A percentile compares a stretch with the other conserved stretches of the same genome.
These are phyloP conservation scores for Clavispora vitiphila DNA, from an alignment of 805 yeast species.

Conservation along the genomic window DNA sequence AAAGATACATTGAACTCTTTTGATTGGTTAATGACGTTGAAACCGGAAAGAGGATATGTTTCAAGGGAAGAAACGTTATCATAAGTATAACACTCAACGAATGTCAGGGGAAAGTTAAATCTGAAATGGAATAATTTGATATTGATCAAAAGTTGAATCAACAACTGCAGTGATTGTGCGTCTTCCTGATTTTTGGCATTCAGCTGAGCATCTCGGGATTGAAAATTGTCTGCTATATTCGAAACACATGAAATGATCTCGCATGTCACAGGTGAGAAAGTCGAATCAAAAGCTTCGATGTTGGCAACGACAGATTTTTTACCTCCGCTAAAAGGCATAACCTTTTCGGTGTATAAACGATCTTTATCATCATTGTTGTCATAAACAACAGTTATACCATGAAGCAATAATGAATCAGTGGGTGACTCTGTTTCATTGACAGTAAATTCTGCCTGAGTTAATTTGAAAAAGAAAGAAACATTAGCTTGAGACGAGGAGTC, in stretches of 20 bases:
- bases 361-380: neutral
- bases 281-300: neutral
- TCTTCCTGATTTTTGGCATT: neutral
- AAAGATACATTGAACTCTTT: slow-evolving; percentile 2
- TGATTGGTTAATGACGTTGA: neutral
- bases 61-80: slow-evolving; percentile 1
- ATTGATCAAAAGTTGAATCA: neutral
- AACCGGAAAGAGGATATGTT: neutral
- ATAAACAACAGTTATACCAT: neutral
- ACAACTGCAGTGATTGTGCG: neutral
- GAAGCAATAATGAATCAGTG: neutral
- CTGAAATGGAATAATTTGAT: slow-evolving; percentile 6
- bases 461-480: neutral
- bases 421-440: neutral
- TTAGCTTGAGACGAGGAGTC: neutral
- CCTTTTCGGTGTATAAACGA: neutral
- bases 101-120: slow-evolving; percentile 2
- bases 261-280: neutral
- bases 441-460: neutral
- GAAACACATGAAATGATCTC: neutral
- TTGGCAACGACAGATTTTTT: neutral
- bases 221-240: neutral
- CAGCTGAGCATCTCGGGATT: neutral
- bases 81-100: slow-evolving; percentile 4
- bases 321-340: neutral